Percentiles rank a stretch among this genome's conserved stretches.
These are phyloP conservation scores for Vitis vinifera DNA, from an alignment of 164 flowering plant genomes.

Conservation along the genomic window DNA sequence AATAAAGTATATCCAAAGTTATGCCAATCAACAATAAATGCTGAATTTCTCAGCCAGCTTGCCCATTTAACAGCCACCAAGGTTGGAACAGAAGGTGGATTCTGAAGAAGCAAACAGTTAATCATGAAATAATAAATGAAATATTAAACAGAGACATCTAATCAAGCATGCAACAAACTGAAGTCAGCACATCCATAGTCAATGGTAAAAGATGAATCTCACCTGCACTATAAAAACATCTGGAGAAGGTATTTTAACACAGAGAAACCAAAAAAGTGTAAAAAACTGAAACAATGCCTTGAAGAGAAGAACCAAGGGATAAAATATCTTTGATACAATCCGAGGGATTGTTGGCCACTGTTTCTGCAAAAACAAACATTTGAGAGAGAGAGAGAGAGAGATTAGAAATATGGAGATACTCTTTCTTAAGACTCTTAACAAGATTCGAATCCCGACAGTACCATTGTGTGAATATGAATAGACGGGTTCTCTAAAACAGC, in stretches of 20 bases:
- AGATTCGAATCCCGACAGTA: constrained; percentile 21
- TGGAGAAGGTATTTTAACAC: constrained; percentile 74
- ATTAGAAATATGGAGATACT: background rate
- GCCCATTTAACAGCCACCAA: constrained; percentile 89
- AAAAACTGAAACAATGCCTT: constrained; percentile 82
- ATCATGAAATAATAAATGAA: constrained; percentile 8
- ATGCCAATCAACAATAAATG: constrained; percentile 89
- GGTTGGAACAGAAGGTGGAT: constrained; percentile 97
- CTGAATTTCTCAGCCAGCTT: constrained; percentile 66
- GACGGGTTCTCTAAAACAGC: constrained; percentile 59
- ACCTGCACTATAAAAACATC: constrained; percentile 94
- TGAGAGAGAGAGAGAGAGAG: background rate
- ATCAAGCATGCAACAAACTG: background rate
- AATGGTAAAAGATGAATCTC: constrained; percentile 10
- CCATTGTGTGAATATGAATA: constrained; percentile 85
- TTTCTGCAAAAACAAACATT: constrained; percentile 35
- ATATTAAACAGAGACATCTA: background rate
- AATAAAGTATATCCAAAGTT: constrained; percentile 93
- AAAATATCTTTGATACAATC: constrained; percentile 54
- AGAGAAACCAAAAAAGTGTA: constrained; percentile 83
- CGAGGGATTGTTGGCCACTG: constrained; percentile 53
- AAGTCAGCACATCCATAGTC: background rate
- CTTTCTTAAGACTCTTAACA: background rate
- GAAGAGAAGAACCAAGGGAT: constrained; percentile 55
- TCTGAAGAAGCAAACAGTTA: constrained; percentile 39